phyloP scores from a whole-genome alignment of 805 yeast species.

The Lachancea cidri region DNA sequence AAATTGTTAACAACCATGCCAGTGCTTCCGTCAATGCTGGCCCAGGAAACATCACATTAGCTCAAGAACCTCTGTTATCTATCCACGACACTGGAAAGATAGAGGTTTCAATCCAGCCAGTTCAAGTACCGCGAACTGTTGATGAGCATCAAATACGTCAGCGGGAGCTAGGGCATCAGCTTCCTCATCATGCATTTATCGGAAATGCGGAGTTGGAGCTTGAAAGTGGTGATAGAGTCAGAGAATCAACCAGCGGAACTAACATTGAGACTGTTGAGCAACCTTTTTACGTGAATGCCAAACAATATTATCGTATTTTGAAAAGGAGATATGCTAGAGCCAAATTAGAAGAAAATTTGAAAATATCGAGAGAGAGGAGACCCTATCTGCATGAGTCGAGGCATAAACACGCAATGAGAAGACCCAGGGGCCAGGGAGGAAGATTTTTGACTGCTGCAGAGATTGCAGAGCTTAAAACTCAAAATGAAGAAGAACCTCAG shows the following conservation, averaged over 20 bases:
- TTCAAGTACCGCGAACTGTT: background rate
- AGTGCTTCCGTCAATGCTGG: background rate
- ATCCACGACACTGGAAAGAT: conserved; percentile 1
- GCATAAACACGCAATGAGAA: conserved; percentile 98
- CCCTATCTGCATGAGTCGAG: conserved; percentile 96
- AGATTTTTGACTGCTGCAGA: conserved; percentile 92
- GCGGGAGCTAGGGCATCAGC: background rate
- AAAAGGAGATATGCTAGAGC: conserved; percentile 94
- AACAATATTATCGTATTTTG: conserved; percentile 91
- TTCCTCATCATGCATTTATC: background rate
- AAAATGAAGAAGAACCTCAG: conserved; percentile 11
- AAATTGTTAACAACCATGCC: background rate
- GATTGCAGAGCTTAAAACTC: conserved; percentile 51
- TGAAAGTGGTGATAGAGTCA: conserved; percentile 3
- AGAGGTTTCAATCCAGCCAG: conserved; percentile 5
- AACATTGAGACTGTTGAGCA: conserved; percentile 51
- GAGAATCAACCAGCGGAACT: conserved; percentile 4
- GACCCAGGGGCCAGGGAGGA: conserved; percentile 99
- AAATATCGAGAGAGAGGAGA: conserved; percentile 82
- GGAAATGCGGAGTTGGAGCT: background rate
- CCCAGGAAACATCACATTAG: background rate
- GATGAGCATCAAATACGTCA: background rate
- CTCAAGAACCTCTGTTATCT: background rate
- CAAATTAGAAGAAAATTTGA: conserved; percentile 79
- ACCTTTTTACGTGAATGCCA: conserved; percentile 96